These are phyloP conservation scores for Moricandia arvensis DNA, from an alignment of 345 rosid species.

Conservation along the genomic window DNA sequence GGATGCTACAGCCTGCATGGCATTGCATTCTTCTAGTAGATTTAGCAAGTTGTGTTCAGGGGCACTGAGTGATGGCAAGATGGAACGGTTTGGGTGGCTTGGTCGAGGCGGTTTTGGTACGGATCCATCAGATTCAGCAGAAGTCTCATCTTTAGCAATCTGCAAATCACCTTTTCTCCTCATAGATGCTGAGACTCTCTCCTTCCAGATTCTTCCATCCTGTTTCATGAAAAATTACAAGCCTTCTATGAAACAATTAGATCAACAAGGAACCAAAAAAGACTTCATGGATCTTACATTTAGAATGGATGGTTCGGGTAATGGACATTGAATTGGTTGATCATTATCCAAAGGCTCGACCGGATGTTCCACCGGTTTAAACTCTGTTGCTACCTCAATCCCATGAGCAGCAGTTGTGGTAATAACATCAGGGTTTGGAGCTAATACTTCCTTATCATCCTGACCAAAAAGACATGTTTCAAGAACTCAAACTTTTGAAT, in stretches of 20 bases:
- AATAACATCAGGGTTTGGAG: conserved; percentile 51
- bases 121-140: conserved; percentile 43
- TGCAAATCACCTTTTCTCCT: conserved; percentile 66
- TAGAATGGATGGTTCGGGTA: conserved; percentile 89
- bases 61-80: conserved; percentile 86
- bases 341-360: conserved; percentile 79
- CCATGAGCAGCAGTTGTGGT: conserved; percentile 62
- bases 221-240: conserved; percentile 25
- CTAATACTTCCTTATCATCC: conserved; percentile 68
- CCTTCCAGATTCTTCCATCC: conserved; percentile 98
- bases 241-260: not conserved
- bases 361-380: conserved; percentile 95
- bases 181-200: conserved; percentile 65
- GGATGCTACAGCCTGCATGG: conserved; percentile 51
- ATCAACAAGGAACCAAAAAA: not conserved
- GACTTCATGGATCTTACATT: conserved; percentile 51
- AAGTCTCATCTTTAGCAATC: conserved; percentile 53
- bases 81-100: conserved; percentile 45
- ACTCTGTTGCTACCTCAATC: conserved; percentile 77
- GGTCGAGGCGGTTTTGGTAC: conserved; percentile 46
- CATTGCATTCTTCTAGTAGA: conserved; percentile 81
- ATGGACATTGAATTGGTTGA: conserved; percentile 79
- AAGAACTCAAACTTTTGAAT: conserved; percentile 5
- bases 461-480: conserved; percentile 26
- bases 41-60: conserved; percentile 83